Percentiles rank a stretch among this genome's conserved stretches.
Evolutionary conservation across 495 filamentous ascomycete species (phyloP).

Genomic region (Talaromyces borbonicus): DNA sequence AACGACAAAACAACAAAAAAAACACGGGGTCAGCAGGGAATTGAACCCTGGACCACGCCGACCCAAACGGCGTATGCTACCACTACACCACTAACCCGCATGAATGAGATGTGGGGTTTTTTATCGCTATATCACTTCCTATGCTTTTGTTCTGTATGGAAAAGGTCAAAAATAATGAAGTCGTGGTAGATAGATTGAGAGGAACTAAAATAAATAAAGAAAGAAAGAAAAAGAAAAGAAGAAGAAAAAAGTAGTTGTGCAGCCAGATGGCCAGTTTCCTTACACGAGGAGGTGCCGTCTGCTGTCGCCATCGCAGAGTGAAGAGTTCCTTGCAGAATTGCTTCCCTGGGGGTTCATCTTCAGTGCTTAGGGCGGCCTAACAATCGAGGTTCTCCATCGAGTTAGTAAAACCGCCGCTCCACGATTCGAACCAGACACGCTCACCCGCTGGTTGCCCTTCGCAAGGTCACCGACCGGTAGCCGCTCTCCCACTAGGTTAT

Average conservation of each 20-base stretch:
- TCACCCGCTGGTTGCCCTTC: slow-evolving; percentile 6
- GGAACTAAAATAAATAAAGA: background rate
- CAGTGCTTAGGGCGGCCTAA: slow-evolving; percentile 7
- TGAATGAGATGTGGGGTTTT: too few relatives aligned
- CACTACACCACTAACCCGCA: too few relatives aligned
- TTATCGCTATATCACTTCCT: too few relatives aligned
- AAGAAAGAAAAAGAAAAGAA: background rate
- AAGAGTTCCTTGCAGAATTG: slow-evolving; percentile 9
- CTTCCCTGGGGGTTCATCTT: slow-evolving; percentile 8
- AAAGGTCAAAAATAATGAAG: too few relatives aligned
- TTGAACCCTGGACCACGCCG: too few relatives aligned
- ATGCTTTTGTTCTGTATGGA: too few relatives aligned
- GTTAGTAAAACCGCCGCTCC: slow-evolving; percentile 7
- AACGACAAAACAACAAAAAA: too few relatives aligned
- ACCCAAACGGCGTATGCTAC: too few relatives aligned
- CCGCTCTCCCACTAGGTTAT: slow-evolving; percentile 7
- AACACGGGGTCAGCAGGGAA: too few relatives aligned
- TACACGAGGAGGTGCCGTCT: slow-evolving; percentile 8
- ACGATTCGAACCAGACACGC: slow-evolving; percentile 8
- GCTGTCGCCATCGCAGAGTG: slow-evolving; percentile 8
- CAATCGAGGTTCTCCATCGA: slow-evolving; percentile 8
- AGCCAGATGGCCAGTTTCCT: slow-evolving; percentile 6
- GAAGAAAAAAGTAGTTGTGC: slow-evolving; percentile 1
- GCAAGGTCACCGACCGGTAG: slow-evolving; percentile 7
- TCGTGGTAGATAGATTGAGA: too few relatives aligned